phyloP scores from a whole-genome alignment of 306 rosid genomes.

The Prunus salicina region DNA sequence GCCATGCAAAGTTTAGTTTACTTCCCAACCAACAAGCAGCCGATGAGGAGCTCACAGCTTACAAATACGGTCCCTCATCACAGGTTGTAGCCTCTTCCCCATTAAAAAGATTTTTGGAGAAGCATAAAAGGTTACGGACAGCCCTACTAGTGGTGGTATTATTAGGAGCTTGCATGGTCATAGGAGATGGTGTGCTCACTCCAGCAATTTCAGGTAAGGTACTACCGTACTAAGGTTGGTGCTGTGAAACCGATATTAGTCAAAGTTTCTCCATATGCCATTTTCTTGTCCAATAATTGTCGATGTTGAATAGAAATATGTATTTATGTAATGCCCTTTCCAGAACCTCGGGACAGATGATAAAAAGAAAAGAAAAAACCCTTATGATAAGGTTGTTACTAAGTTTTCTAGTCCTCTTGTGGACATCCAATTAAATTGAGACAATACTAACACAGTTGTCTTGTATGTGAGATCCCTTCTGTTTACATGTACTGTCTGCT shows the following conservation, averaged over 20 bases:
- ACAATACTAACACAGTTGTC: background rate
- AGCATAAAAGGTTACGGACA: conserved; percentile 65
- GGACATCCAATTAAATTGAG: background rate
- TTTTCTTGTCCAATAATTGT: background rate
- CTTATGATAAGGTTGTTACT: background rate
- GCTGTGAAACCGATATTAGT: background rate
- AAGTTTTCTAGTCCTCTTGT: background rate
- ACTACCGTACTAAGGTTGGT: background rate
- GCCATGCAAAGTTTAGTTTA: conserved; percentile 79
- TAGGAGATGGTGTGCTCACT: conserved; percentile 88
- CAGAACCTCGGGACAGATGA: background rate
- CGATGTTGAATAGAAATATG: background rate
- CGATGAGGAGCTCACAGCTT: conserved; percentile 79
- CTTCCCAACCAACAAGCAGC: conserved; percentile 94
- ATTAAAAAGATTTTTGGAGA: conserved; percentile 70
- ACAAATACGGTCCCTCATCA: conserved; percentile 77
- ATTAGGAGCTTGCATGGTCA: conserved; percentile 87
- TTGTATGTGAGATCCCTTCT: background rate
- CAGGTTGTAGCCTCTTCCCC: conserved; percentile 46
- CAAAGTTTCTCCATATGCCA: background rate
- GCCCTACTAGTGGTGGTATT: conserved; percentile 69
- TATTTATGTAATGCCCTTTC: background rate
- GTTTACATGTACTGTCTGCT: background rate
- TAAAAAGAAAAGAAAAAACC: background rate
- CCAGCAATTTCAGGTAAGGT: conserved; percentile 83